phyloP scores from a whole-genome alignment of 2,329 filamentous ascomycete genomes.

The Macroventuria anomochaeta region DNA sequence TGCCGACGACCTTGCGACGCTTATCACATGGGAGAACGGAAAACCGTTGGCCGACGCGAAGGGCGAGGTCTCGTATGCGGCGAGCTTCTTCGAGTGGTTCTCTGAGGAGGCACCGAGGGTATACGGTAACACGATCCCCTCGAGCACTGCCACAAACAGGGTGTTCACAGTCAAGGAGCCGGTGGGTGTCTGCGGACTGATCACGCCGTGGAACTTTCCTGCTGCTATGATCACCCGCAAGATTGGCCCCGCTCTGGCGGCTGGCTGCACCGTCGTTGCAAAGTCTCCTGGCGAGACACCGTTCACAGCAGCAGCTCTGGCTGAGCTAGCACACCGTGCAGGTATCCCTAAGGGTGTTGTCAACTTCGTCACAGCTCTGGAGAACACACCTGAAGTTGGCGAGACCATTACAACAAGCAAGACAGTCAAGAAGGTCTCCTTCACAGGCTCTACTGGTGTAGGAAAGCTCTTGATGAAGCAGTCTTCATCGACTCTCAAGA shows the following conservation, averaged over 20 bases:
- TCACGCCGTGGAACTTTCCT: slow-evolving; percentile 88
- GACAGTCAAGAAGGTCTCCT: slow-evolving; percentile 86
- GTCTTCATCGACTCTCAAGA: slow-evolving; percentile 81
- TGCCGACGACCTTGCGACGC: slow-evolving; percentile 76
- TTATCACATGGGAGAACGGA: slow-evolving; percentile 91
- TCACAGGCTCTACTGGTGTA: slow-evolving; percentile 77
- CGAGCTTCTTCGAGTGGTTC: slow-evolving; percentile 53
- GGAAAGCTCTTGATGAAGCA: slow-evolving; percentile 88
- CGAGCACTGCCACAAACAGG: slow-evolving; percentile 73
- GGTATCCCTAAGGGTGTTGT: slow-evolving; percentile 90
- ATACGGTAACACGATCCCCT: slow-evolving; percentile 73
- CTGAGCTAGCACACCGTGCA: slow-evolving; percentile 83
- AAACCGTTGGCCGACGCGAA: slow-evolving; percentile 70
- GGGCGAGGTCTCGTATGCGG: slow-evolving; percentile 50
- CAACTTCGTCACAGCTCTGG: slow-evolving; percentile 81
- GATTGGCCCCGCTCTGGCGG: slow-evolving; percentile 74
- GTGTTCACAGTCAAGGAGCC: slow-evolving; percentile 83
- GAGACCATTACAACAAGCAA: slow-evolving; percentile 76
- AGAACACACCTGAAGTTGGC: slow-evolving; percentile 83
- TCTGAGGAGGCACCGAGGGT: slow-evolving; percentile 48
- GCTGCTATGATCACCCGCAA: slow-evolving; percentile 60
- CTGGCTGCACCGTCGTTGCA: slow-evolving; percentile 92
- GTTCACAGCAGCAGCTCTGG: slow-evolving; percentile 85
- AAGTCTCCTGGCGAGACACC: slow-evolving; percentile 94
- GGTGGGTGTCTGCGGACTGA: slow-evolving; percentile 80